phyloP scores from a whole-genome alignment of 139 green algal genomes.

The Yamagishiella unicocca region DNA sequence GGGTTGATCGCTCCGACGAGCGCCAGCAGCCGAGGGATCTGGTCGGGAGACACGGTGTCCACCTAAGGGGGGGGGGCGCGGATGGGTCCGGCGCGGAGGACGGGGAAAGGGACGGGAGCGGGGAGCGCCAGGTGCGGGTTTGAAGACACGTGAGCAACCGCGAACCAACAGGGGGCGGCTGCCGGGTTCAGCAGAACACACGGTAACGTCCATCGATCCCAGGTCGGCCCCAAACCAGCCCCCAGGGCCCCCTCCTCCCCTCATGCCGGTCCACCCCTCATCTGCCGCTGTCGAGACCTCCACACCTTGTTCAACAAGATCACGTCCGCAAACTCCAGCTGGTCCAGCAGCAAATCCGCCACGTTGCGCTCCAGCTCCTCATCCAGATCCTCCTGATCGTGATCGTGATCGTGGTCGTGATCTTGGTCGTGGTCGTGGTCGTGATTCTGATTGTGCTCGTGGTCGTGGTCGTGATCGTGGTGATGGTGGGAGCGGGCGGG shows the following conservation, averaged over 20 bases:
- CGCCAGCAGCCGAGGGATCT: constrained; percentile 41
- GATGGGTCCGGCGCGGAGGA: background rate
- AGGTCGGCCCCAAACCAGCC: too few relatives aligned
- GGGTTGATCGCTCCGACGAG: constrained; percentile 75
- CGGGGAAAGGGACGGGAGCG: background rate
- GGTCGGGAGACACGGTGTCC: constrained; percentile 40
- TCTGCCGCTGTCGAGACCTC: too few relatives aligned
- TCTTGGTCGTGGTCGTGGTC: constrained; percentile 41
- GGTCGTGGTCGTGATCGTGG: constrained; percentile 8
- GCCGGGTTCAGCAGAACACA: too few relatives aligned
- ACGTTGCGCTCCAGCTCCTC: constrained; percentile 72
- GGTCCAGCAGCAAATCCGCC: constrained; percentile 80
- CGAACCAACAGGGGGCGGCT: too few relatives aligned
- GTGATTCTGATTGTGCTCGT: background rate
- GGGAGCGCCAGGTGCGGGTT: too few relatives aligned
- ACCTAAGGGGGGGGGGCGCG: constrained; percentile 45
- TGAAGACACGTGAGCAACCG: too few relatives aligned
- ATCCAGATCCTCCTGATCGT: constrained; percentile 39
- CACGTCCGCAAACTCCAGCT: constrained; percentile 88
- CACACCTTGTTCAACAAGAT: constrained; percentile 86
- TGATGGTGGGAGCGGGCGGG: background rate
- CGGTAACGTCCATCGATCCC: too few relatives aligned
- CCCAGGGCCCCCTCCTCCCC: background rate
- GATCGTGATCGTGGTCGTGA: constrained; percentile 13
- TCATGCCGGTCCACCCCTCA: background rate